Percentiles rank a stretch among this genome's conserved stretches.
Conservation (phyloP, 768 basidiomycete genomes). For the Leccinum uliginosum region DNA sequence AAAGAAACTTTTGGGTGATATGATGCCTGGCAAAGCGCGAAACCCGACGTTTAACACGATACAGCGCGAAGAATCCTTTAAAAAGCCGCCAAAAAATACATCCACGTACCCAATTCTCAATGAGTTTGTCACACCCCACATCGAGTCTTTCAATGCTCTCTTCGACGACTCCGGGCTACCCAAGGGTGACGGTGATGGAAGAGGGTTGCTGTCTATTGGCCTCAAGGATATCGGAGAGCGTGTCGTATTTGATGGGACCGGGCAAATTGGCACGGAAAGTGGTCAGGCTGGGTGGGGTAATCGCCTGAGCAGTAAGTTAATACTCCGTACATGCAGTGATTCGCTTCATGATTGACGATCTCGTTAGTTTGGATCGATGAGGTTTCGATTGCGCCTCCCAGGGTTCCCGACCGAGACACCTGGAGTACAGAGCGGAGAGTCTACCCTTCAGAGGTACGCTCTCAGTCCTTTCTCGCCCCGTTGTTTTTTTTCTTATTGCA, state of each 20-base stretch:
- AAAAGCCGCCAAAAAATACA: constrained; percentile 63
- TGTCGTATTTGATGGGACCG: constrained; percentile 85
- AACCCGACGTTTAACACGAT: constrained; percentile 76
- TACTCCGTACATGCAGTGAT: constrained; percentile 4
- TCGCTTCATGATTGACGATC: constrained; percentile 4
- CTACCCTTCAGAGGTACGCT: constrained; percentile 81
- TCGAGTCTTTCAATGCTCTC: constrained; percentile 94
- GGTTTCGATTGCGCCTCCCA: constrained; percentile 77
- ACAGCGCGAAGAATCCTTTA: constrained; percentile 71
- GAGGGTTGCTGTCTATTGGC: constrained; percentile 73
- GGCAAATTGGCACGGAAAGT: constrained; percentile 47
- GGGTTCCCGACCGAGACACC: constrained; percentile 81
- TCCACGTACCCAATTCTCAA: constrained; percentile 79
- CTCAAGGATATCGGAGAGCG: constrained; percentile 84
- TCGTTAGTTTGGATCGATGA: constrained; percentile 87
- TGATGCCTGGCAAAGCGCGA: constrained; percentile 52
- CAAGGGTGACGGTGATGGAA: constrained; percentile 67
- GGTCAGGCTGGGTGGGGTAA: constrained; percentile 69
- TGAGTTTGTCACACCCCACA: constrained; percentile 89
- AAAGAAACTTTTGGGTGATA: neutral
- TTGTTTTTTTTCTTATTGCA: constrained; percentile 8
- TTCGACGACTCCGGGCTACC: constrained; percentile 90
- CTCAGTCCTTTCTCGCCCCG: neutral
- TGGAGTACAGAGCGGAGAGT: constrained; percentile 69
- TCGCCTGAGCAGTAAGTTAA: constrained; percentile 76